phyloP scores from a whole-genome alignment of 805 yeast genomes.

The Metschnikowia similis region DNA sequence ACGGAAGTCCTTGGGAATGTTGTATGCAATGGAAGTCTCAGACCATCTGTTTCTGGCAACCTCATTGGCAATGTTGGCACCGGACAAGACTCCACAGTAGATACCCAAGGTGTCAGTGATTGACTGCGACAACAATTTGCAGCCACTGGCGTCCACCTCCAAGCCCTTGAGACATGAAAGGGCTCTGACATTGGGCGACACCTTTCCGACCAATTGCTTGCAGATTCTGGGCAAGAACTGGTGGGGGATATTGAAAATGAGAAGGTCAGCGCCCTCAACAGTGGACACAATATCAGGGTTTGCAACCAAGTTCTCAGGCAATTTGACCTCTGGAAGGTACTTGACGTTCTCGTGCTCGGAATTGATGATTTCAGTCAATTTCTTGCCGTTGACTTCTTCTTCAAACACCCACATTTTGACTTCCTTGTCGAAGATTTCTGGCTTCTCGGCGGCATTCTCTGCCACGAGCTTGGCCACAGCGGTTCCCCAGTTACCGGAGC shows the following conservation, averaged over 20 bases:
- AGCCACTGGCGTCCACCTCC: constrained; percentile 41
- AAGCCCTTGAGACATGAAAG: constrained; percentile 45
- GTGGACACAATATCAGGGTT: constrained; percentile 36
- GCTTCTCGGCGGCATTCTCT: constrained; percentile 38
- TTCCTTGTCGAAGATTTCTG: constrained; percentile 33
- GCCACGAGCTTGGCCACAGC: constrained; percentile 44
- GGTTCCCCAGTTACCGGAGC: constrained; percentile 48
- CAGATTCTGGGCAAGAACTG: constrained; percentile 41
- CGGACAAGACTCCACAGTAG: constrained; percentile 43
- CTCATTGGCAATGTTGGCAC: constrained; percentile 46
- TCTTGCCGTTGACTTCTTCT: constrained; percentile 37
- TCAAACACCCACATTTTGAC: constrained; percentile 47
- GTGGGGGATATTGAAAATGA: constrained; percentile 45
- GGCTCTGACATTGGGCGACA: constrained; percentile 37
- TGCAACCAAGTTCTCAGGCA: constrained; percentile 40
- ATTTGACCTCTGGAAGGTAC: constrained; percentile 40
- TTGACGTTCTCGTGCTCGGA: constrained; percentile 41
- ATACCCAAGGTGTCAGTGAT: constrained; percentile 42
- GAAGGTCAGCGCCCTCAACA: constrained; percentile 39
- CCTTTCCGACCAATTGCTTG: constrained; percentile 36
- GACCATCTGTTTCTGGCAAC: constrained; percentile 46
- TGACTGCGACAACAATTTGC: constrained; percentile 41
- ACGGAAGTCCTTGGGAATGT: constrained; percentile 33
- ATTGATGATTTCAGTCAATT: constrained; percentile 43
- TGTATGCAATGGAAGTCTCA: constrained; percentile 44